Evolutionary conservation across 768 basidiomycete genomes (phyloP), one percentile per base, ranked within the genome.

Genomic region (Cystofilobasidium macerans): DNA sequence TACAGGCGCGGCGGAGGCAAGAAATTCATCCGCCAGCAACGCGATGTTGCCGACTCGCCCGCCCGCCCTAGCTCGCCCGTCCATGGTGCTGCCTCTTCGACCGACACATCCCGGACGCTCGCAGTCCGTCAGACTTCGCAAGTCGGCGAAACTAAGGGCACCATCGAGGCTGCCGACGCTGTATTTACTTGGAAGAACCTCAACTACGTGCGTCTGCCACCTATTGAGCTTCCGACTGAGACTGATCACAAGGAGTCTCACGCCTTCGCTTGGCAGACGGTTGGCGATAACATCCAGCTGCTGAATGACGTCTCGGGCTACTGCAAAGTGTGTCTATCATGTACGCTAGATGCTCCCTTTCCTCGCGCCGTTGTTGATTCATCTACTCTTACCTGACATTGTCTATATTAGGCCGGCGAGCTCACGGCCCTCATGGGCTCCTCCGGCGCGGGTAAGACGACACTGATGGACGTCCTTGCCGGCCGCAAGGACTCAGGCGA

Each of bases 361-460:
- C 42, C n/a, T 14, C 9, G 16, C 42, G 30, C 71, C 75, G 64
- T 76, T 76, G 71, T 71, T 71, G 30, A 11, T 42, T 42, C 9
- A 42, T 85, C 71, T 77, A 85, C 30, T 33, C 40, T 65, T 74
- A 78, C 45, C 76, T 73, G 74, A 59, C 73, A 74, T 30, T 72
- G 73, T 59, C 74, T 74, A 18, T 75, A 72, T 72, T 71, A 73
- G 53, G 71, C 73, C 11, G 75, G 74, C 28, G 73, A 72, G 57
- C 56, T 73, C 62, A 75, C 74, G 30, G 73, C 73, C 32, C 69
- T 73, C 51, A 73, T 75, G 73, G 73, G 90, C 73, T 80, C 80
- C 45, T 74, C 77, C 40, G 64, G 64, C 20, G 57, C 75, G 22
- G 77, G 77, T 53, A 77, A 77, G 64, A 76, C 76, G 2, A 77